These are phyloP conservation scores for Hylodesmum podocarpum DNA, from an alignment of 306 rosid genomes.

Conservation along the genomic window DNA sequence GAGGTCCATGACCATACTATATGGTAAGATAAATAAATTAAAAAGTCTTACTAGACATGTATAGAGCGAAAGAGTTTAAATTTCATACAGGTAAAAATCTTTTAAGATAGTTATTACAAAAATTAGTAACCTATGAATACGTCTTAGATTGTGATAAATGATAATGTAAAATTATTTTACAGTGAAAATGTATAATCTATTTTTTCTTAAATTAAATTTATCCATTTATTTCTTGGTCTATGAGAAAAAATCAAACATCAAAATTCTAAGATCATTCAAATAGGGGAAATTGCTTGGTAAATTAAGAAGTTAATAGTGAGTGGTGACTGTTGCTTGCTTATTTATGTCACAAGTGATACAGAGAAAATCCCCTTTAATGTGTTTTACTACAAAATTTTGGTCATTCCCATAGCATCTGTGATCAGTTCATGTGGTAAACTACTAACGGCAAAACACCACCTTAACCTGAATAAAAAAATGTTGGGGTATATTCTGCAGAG, in stretches of 20 bases:
- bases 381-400: background rate
- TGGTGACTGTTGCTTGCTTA: background rate
- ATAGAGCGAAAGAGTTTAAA: background rate
- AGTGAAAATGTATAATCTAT: too few species aligned
- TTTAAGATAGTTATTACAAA: too few species aligned
- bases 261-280: background rate
- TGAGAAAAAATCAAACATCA: background rate
- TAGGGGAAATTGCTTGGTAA: background rate
- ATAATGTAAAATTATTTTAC: too few species aligned
- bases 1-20: background rate
- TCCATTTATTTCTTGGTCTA: too few species aligned
- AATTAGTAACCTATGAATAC: too few species aligned
- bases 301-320: background rate
- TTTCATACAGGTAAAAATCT: too few species aligned
- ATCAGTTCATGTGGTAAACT: constrained; percentile 29
- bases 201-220: too few species aligned
- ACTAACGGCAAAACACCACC: constrained; percentile 13
- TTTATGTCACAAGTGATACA: background rate
- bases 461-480: constrained; percentile 18
- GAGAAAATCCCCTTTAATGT: background rate
- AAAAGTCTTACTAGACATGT: background rate
- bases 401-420: background rate
- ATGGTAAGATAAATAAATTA: background rate
- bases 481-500: constrained; percentile 20
- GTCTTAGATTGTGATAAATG: too few species aligned